Evolutionary conservation across 179 eudicot genomes (phyloP).

Genomic region (Beta corolliflora): DNA sequence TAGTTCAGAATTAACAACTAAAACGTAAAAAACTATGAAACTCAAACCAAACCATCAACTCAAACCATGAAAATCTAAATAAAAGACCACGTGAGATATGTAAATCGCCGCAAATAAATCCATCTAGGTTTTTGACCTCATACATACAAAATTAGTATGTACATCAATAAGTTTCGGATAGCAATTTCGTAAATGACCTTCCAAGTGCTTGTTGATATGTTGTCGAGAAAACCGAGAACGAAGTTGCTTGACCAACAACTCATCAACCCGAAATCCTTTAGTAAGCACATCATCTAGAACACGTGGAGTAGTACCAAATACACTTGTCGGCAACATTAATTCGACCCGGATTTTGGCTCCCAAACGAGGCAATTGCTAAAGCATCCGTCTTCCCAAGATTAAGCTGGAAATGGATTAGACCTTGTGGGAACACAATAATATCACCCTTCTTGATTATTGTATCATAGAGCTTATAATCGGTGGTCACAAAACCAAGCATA

Average conservation of each 20-base stretch:
- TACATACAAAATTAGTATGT: not conserved
- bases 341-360: slow-evolving; percentile 26
- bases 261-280: slow-evolving; percentile 22
- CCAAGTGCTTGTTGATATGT: not conserved
- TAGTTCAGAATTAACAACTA: not conserved
- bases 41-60: not conserved
- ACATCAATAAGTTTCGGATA: not conserved
- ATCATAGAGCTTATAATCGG: slow-evolving; percentile 20
- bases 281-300: slow-evolving; percentile 27
- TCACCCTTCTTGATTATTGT: slow-evolving; percentile 24
- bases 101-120: not conserved
- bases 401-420: slow-evolving; percentile 34
- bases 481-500: slow-evolving; percentile 34
- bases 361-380: slow-evolving; percentile 23
- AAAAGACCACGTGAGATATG: not conserved
- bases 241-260: slow-evolving; percentile 4
- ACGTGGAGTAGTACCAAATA: slow-evolving; percentile 25
- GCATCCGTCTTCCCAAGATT: slow-evolving; percentile 25
- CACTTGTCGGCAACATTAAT: slow-evolving; percentile 20
- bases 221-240: slow-evolving; percentile 8
- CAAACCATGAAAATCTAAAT: not conserved
- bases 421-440: slow-evolving; percentile 35
- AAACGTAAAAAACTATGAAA: not conserved
- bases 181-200: not conserved
- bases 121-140: not conserved